Conservation (phyloP, 495 filamentous ascomycete species). For the Sabuloglossum arenarium region DNA sequence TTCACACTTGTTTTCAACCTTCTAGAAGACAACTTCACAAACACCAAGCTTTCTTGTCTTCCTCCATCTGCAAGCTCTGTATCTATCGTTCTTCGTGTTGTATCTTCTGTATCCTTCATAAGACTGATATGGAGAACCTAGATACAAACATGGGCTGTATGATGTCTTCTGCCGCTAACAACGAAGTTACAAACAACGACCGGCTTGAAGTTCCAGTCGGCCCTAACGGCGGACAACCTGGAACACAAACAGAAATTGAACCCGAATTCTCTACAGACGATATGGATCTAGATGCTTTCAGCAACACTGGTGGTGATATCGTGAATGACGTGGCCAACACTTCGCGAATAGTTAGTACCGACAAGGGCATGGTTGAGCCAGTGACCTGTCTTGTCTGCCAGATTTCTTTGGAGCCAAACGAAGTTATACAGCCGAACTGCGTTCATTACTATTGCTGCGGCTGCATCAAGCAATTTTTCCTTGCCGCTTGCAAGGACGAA, state of each 20-base stretch:
- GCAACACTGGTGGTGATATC: too few relatives aligned
- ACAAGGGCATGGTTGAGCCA: too few relatives aligned
- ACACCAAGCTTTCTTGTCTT: not conserved
- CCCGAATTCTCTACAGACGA: not conserved
- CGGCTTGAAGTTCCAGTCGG: not conserved
- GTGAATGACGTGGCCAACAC: too few relatives aligned
- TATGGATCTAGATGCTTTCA: not conserved
- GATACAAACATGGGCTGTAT: not conserved
- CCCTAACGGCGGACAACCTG: not conserved
- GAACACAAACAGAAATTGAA: not conserved
- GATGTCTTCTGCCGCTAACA: not conserved
- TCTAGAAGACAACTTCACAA: not conserved
- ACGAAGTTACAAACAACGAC: not conserved
- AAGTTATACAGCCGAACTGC: slow-evolving; percentile 2
- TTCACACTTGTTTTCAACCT: not conserved
- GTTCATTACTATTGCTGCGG: slow-evolving; percentile 10
- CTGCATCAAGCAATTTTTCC: slow-evolving; percentile 15
- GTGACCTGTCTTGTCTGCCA: not conserved
- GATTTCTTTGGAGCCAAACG: not conserved
- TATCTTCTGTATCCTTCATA: not conserved
- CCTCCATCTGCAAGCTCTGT: too few relatives aligned
- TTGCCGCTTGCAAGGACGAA: slow-evolving; percentile 9
- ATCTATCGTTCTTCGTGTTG: not conserved
- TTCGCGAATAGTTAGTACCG: too few relatives aligned
- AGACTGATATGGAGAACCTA: not conserved